Evolutionary conservation across 306 rosid species (phyloP).

Genomic region (Lathyrus oleraceus): DNA sequence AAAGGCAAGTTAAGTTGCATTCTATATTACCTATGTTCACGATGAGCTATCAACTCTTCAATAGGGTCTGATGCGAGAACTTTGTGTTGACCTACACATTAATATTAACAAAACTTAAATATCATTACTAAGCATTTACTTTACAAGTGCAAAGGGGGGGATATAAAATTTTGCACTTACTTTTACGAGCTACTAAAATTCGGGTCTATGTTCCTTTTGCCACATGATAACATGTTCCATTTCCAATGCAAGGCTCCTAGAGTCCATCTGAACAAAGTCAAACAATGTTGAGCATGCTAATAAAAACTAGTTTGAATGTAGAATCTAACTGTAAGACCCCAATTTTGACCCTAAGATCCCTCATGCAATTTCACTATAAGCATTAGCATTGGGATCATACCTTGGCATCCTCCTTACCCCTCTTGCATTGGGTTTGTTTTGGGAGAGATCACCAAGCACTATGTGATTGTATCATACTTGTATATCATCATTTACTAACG

Average conservation of each 20-base stretch:
- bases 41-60: no score
- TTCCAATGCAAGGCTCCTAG: slow-evolving; percentile 83
- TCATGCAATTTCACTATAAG: no score
- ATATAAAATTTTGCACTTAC: slow-evolving; percentile 51
- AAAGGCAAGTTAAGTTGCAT: slow-evolving; percentile 24
- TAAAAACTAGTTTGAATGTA: slow-evolving; percentile 22
- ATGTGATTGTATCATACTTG: no score
- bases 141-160: slow-evolving; percentile 12
- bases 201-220: slow-evolving; percentile 68
- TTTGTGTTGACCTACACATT: slow-evolving; percentile 92
- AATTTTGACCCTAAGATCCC: no score
- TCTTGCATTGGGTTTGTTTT: no score
- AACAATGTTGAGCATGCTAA: slow-evolving; percentile 38
- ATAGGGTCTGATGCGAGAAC: slow-evolving; percentile 99
- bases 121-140: slow-evolving; percentile 18
- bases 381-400: no score
- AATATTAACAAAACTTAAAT: no score
- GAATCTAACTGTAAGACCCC: slow-evolving; percentile 16
- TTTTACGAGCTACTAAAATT: slow-evolving; percentile 80
- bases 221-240: slow-evolving; percentile 89
- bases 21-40: slow-evolving; percentile 83
- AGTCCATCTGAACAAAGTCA: slow-evolving; percentile 70
- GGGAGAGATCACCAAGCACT: no score
- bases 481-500: no score
- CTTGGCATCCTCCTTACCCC: no score